Conservation (phyloP, 1,284 basidiomycete species). For the Volvariella surrecta region DNA sequence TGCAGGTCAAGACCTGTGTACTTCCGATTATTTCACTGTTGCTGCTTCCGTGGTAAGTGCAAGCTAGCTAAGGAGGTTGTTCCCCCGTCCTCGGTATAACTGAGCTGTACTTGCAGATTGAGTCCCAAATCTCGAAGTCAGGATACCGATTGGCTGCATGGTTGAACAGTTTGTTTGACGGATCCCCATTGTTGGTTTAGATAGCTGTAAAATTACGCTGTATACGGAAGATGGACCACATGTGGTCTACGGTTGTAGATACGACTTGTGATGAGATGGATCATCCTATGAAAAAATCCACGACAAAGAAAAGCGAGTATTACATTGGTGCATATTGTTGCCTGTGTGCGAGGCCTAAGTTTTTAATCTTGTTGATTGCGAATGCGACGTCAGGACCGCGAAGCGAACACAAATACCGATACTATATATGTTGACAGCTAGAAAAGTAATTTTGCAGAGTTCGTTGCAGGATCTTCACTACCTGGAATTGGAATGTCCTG, state of each 20-base stretch:
- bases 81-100: no score
- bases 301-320: no score
- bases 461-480: slow-evolving; percentile 16
- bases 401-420: slow-evolving; percentile 9
- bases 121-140: slow-evolving; percentile 46
- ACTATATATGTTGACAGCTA: slow-evolving; percentile 10
- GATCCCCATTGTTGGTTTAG: slow-evolving; percentile 20
- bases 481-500: slow-evolving; percentile 30
- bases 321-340: no score
- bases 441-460: background rate
- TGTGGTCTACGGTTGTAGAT: no score
- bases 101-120: slow-evolving; percentile 26
- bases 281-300: no score
- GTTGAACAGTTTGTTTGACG: slow-evolving; percentile 43
- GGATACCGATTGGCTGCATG: slow-evolving; percentile 47
- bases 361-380: no score
- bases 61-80: background rate
- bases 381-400: no score
- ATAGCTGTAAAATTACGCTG: background rate
- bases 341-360: no score
- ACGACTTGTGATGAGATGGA: no score
- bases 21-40: slow-evolving; percentile 34
- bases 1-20: slow-evolving; percentile 38
- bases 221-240: no score
- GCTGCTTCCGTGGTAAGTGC: slow-evolving; percentile 37